phyloP scores from a whole-genome alignment of 257 asterid genomes.

The Solanum gracilifrons region DNA sequence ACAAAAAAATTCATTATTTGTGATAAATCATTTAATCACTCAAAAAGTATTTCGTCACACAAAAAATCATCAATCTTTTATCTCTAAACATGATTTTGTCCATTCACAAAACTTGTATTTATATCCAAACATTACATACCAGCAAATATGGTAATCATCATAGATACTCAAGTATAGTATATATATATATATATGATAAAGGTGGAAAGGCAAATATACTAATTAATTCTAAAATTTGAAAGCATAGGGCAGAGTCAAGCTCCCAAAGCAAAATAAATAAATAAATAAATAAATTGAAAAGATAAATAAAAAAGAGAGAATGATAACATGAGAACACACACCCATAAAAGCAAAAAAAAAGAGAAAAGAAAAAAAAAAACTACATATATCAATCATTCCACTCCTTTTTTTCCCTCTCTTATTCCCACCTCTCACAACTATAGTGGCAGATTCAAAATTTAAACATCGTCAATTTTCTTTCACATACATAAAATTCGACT shows the following conservation, averaged over 20 bases:
- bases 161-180: not conserved
- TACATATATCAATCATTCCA: not conserved
- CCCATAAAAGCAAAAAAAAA: not conserved
- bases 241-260: not conserved
- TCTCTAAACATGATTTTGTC: not conserved
- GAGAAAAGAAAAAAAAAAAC: not conserved
- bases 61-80: too few species aligned
- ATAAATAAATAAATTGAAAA: not conserved
- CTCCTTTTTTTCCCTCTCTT: not conserved
- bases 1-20: too few species aligned
- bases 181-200: not conserved
- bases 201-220: not conserved
- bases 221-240: not conserved
- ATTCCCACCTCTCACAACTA: not conserved
- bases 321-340: not conserved
- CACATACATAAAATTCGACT: not conserved
- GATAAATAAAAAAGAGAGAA: not conserved
- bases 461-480: not conserved
- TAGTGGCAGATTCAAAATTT: slow-evolving; percentile 1
- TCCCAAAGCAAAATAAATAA: not conserved
- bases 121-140: too few species aligned
- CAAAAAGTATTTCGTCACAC: not conserved
- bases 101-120: too few species aligned
- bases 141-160: not conserved
- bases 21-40: not conserved